Conservation (phyloP, 2,329 filamentous ascomycete genomes). For the Orbilia ellipsospora region DNA sequence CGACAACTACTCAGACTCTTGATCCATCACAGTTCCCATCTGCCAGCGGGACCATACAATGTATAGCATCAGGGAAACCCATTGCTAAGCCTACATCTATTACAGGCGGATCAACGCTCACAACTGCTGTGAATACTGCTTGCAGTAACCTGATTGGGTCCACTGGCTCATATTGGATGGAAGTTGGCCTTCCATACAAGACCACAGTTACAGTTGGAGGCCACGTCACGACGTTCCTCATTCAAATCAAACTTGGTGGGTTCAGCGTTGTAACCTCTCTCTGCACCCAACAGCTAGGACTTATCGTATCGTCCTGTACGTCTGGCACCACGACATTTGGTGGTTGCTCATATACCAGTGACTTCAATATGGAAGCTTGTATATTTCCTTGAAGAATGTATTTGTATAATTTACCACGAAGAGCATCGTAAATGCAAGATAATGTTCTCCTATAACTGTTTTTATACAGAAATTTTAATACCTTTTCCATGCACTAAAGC, state of each 20-base stretch:
- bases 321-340: slow-evolving; percentile 20
- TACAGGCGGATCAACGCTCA: slow-evolving; percentile 13
- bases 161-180: slow-evolving; percentile 10
- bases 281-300: slow-evolving; percentile 3
- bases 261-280: slow-evolving; percentile 1
- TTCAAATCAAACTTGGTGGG: slow-evolving; percentile 26
- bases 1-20: slow-evolving; percentile 1
- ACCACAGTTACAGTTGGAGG: slow-evolving; percentile 4
- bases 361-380: slow-evolving; percentile 23
- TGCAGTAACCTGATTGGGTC: slow-evolving; percentile 9
- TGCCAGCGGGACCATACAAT: slow-evolving; percentile 4
- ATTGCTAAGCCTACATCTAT: slow-evolving; percentile 11
- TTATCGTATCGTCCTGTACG: background rate
- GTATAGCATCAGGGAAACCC: background rate
- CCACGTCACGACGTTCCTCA: slow-evolving; percentile 10
- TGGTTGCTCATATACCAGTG: slow-evolving; percentile 21
- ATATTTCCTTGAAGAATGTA: slow-evolving; percentile 5
- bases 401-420: too few species aligned
- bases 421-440: too few species aligned
- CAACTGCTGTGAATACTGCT: slow-evolving; percentile 5
- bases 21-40: slow-evolving; percentile 17
- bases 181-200: slow-evolving; percentile 18
- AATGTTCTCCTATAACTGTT: too few species aligned
- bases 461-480: too few species aligned
- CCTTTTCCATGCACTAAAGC: too few species aligned